A percentile compares a stretch with the other conserved stretches of the same genome.
Evolutionary conservation across 345 rosid genomes (phyloP).

Genomic region (Sapria himalayana): DNA sequence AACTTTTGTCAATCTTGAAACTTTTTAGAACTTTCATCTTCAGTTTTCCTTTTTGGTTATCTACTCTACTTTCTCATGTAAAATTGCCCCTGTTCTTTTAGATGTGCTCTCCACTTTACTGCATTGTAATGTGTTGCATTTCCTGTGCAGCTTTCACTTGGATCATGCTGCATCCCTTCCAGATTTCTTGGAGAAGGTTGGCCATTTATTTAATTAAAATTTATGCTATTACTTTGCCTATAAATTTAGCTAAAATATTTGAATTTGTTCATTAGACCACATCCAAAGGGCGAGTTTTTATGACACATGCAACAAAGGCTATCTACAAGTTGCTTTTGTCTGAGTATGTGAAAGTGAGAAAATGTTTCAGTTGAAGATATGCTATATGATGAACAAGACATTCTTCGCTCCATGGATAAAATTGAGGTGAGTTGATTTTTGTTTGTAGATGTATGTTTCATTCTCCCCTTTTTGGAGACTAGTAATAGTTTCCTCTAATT

Average conservation of each 20-base stretch:
- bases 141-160: slow-evolving; percentile 78
- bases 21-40: too few species aligned
- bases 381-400: slow-evolving; percentile 83
- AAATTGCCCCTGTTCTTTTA: too few species aligned
- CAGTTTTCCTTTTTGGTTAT: too few species aligned
- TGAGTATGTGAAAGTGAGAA: slow-evolving; percentile 94
- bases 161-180: slow-evolving; percentile 98
- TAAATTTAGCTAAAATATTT: slow-evolving; percentile 3
- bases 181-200: slow-evolving; percentile 83
- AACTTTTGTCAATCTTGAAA: too few species aligned
- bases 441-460: not conserved
- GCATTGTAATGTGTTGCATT: not conserved
- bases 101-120: not conserved
- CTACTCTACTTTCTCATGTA: too few species aligned
- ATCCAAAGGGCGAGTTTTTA: slow-evolving; percentile 71
- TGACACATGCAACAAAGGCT: slow-evolving; percentile 97
- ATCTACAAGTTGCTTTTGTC: slow-evolving; percentile 71
- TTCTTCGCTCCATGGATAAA: slow-evolving; percentile 74
- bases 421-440: slow-evolving; percentile 40
- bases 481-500: too few species aligned
- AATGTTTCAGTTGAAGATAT: slow-evolving; percentile 92
- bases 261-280: slow-evolving; percentile 37
- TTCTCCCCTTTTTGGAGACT: not conserved
- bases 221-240: not conserved
- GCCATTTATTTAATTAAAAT: slow-evolving; percentile 6